phyloP scores from a whole-genome alignment of 2,329 filamentous ascomycete genomes.

The Cordyceps sp. region DNA sequence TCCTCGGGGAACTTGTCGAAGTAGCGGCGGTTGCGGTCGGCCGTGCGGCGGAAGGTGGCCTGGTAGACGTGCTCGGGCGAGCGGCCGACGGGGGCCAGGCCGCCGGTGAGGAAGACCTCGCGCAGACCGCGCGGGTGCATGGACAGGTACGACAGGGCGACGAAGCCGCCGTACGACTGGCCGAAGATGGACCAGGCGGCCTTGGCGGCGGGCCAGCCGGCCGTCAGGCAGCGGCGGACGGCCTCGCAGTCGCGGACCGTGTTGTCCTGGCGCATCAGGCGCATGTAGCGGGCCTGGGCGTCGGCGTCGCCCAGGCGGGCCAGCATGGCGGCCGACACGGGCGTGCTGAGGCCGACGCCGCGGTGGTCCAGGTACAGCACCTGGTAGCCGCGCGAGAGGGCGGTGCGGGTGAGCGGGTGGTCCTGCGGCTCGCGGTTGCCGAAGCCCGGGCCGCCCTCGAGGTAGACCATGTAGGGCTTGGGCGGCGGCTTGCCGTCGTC shows the following conservation, averaged over 20 bases:
- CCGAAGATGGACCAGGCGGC: slow-evolving; percentile 76
- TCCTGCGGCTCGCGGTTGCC: slow-evolving; percentile 62
- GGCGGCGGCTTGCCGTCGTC: slow-evolving; percentile 15
- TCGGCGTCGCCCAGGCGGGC: slow-evolving; percentile 22
- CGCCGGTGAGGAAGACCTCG: slow-evolving; percentile 74
- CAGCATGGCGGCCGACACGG: slow-evolving; percentile 59
- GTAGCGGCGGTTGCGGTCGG: slow-evolving; percentile 59
- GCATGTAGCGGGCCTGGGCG: slow-evolving; percentile 66
- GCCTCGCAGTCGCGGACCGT: slow-evolving; percentile 85
- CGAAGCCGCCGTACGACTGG: slow-evolving; percentile 87
- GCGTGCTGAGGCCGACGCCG: slow-evolving; percentile 71
- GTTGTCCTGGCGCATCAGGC: slow-evolving; percentile 73
- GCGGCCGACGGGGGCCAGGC: slow-evolving; percentile 60
- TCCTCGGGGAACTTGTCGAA: slow-evolving; percentile 80
- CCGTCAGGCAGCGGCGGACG: slow-evolving; percentile 58
- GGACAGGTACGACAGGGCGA: slow-evolving; percentile 68
- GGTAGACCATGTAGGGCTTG: slow-evolving; percentile 50
- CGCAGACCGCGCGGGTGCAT: slow-evolving; percentile 60
- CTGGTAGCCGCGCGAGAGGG: slow-evolving; percentile 71
- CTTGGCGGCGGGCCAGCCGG: slow-evolving; percentile 49
- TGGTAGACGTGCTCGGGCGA: slow-evolving; percentile 60
- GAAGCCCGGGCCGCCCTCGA: slow-evolving; percentile 77
- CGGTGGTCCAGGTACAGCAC: slow-evolving; percentile 79
- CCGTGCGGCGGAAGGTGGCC: slow-evolving; percentile 52
- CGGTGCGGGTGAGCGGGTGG: slow-evolving; percentile 49